Conservation (phyloP, 495 filamentous ascomycete genomes). For the Usnea hakonensis region DNA sequence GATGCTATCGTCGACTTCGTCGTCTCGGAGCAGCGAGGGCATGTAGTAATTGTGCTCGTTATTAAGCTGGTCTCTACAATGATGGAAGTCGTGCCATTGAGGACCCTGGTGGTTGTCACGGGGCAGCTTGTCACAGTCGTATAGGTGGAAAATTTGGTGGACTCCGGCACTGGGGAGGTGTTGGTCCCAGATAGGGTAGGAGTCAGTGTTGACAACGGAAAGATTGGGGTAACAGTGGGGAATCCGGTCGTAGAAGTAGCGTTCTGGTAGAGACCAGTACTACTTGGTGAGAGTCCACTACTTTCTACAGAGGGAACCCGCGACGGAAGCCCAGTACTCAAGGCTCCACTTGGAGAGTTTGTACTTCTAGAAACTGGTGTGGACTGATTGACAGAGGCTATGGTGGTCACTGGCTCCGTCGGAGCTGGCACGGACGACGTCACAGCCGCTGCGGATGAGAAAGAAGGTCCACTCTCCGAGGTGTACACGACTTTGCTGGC, state of each 20-base stretch:
- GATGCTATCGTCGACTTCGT: not conserved
- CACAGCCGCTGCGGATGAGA: not conserved
- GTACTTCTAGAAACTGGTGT: not conserved
- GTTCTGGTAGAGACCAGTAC: not conserved
- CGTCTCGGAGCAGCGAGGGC: not conserved
- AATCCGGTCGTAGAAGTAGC: not conserved
- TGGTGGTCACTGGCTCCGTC: not conserved
- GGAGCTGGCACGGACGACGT: not conserved
- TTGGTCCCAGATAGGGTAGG: not conserved
- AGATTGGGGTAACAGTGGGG: not conserved
- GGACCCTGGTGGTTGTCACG: constrained; percentile 7
- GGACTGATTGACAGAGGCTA: not conserved
- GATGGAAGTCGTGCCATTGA: not conserved
- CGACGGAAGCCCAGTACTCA: no score
- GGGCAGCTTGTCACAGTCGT: constrained; percentile 7
- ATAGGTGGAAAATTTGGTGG: constrained; percentile 11
- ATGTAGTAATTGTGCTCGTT: constrained; percentile 12
- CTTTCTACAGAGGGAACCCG: not conserved
- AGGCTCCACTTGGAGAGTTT: not conserved
- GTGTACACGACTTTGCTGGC: not conserved
- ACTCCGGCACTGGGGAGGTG: not conserved
- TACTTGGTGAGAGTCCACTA: not conserved
- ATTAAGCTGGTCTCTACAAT: constrained; percentile 1
- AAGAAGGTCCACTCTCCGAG: not conserved
- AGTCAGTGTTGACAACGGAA: not conserved